Base-by-base conservation (phyloP, 2,329 filamentous ascomycete species). In the Fusarium secorum region DNA sequence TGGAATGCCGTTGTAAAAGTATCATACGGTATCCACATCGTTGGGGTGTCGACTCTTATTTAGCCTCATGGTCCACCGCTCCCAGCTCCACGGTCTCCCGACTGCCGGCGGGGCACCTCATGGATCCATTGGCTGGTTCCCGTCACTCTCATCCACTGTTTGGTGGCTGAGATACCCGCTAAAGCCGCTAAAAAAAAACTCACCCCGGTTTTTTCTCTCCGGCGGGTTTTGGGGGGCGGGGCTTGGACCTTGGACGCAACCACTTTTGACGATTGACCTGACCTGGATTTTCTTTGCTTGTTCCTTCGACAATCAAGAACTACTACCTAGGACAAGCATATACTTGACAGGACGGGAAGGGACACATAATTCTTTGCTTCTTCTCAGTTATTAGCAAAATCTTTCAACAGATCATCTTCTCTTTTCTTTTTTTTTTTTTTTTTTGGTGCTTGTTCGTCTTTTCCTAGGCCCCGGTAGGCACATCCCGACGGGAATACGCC, bases 81-180 rank as follows among this genome's bases (percentile, higher is more conserved):
- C 52, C 51, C 51, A 54, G 26, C 51, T 54, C 51, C 51, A 54
- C 51, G 36, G 35, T 42, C 51, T 54, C 60, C 57, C 55, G 39
- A 64, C 45, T 57, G 59, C 41, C 46, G 51, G 68, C 44, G 68
- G 68, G 64, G 63, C 46, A 33, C n/a, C 15, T 22, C 42, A 57
- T n/a, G 28, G 20, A 13, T 13, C 15, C 15, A 32, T 48, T 30
- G 49, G 33, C 35, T 39, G 33, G 49, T 28, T 41, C 42, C 24
- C 24, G 42, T 45, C 33, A 33, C 52, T 35, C 22, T 68, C 38
- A 57, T 38, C 62, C 42, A 68, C 36, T 45, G 52, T 66, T 58
- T 22, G 68, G 68, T 71, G 68, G 68, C 64, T 71, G 55, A 72
- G 55, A 54, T 62, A 42, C 52, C 68, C 68, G 65, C 66, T 69